phyloP scores from a whole-genome alignment of 805 yeast genomes.

The Schizosaccharomyces pombe region DNA sequence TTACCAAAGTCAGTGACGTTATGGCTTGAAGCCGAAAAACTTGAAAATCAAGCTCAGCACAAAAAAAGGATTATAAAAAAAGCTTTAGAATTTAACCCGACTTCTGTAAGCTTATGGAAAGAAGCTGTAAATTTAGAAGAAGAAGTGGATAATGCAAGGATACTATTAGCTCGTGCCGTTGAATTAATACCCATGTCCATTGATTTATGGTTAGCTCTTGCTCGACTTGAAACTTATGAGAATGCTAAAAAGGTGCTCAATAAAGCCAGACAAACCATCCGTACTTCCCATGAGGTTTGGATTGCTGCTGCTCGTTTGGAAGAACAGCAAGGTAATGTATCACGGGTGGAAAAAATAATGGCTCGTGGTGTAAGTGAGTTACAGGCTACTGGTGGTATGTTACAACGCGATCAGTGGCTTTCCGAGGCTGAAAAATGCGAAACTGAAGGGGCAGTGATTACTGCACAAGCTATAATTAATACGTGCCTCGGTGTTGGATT shows the following conservation, averaged over 20 bases:
- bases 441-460: conserved; percentile 20
- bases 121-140: conserved; percentile 36
- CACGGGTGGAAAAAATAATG: conserved; percentile 25
- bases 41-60: conserved; percentile 35
- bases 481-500: conserved; percentile 19
- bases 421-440: conserved; percentile 32
- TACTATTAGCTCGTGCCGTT: conserved; percentile 39
- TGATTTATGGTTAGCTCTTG: conserved; percentile 39
- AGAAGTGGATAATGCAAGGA: conserved; percentile 24
- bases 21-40: conserved; percentile 49
- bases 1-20: conserved; percentile 33
- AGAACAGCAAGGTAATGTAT: conserved; percentile 23
- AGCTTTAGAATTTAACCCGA: conserved; percentile 45
- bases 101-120: conserved; percentile 42
- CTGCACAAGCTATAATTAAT: conserved; percentile 32
- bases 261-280: conserved; percentile 33
- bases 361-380: conserved; percentile 26
- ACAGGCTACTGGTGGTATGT: conserved; percentile 15
- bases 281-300: conserved; percentile 35
- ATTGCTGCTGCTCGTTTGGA: conserved; percentile 46
- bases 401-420: conserved; percentile 29
- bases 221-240: conserved; percentile 21
- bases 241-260: conserved; percentile 35
- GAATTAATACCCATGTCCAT: conserved; percentile 43
- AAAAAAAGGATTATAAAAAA: conserved; percentile 39